Evolutionary conservation across 148 eudicot genomes (phyloP).

Genomic region (Chenopodium suecicum): DNA sequence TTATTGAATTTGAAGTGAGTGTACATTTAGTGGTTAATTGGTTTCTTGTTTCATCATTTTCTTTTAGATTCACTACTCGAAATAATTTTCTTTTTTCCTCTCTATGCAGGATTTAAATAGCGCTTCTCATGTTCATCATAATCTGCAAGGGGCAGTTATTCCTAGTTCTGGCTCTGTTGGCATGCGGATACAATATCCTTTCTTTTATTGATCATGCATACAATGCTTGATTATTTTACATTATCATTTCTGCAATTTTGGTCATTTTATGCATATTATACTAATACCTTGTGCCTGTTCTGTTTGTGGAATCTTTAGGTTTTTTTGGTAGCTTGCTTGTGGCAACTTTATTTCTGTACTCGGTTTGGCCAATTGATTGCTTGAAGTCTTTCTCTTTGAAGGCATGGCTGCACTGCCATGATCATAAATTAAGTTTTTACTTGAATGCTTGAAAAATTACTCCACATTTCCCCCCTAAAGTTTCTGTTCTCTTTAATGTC

Average conservation of each 20-base stretch:
- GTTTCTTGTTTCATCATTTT: slow-evolving; percentile 7
- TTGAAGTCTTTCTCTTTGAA: background rate
- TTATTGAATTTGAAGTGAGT: slow-evolving; percentile 94
- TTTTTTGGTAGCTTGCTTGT: background rate
- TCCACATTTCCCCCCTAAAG: no score
- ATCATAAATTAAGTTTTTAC: background rate
- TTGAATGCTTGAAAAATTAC: background rate
- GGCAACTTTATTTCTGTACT: background rate
- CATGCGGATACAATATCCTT: slow-evolving; percentile 99
- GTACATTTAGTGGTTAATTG: background rate
- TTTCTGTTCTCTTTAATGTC: background rate
- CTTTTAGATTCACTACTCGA: background rate
- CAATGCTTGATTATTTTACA: background rate
- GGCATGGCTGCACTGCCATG: background rate
- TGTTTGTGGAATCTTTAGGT: background rate
- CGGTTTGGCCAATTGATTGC: background rate
- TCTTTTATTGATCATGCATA: background rate
- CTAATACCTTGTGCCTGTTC: background rate
- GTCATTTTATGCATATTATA: background rate
- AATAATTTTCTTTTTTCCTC: background rate
- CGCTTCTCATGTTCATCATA: slow-evolving; percentile 86
- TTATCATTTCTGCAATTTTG: background rate
- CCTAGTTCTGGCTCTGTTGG: slow-evolving; percentile 98
- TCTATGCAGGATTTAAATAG: slow-evolving; percentile 74
- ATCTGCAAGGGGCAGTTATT: slow-evolving; percentile 92